These are phyloP conservation scores for Elaeis oleifera DNA, from an alignment of 202 grass and related monocot genomes.

Conservation along the genomic window DNA sequence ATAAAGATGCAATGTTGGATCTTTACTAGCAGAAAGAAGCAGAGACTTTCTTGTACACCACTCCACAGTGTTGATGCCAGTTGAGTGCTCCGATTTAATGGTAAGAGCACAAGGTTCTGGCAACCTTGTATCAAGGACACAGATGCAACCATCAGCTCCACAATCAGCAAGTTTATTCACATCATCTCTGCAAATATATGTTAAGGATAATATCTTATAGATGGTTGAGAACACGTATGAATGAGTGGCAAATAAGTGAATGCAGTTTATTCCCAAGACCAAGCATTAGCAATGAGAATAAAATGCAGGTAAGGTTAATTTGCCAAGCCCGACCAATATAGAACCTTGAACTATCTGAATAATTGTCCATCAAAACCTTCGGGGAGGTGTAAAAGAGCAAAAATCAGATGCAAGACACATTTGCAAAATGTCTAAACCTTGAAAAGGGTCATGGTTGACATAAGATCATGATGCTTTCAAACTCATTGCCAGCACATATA, in stretches of 20 bases:
- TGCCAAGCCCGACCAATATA: too few species aligned
- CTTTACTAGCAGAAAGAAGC: not conserved
- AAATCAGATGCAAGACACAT: too few species aligned
- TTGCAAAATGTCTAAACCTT: too few species aligned
- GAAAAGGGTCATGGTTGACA: too few species aligned
- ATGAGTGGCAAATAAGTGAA: not conserved
- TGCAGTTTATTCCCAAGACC: not conserved
- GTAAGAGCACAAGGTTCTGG: not conserved
- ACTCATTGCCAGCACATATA: too few species aligned
- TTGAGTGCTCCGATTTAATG: not conserved
- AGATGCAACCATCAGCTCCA: constrained; percentile 5
- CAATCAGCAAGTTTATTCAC: not conserved
- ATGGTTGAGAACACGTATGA: too few species aligned
- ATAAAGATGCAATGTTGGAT: constrained; percentile 3
- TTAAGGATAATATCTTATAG: not conserved
- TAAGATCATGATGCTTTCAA: too few species aligned
- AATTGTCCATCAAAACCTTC: too few species aligned
- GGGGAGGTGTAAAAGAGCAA: too few species aligned
- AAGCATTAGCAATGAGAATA: not conserved
- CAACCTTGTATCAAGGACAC: not conserved
- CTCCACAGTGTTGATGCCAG: constrained; percentile 3
- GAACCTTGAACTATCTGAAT: too few species aligned
- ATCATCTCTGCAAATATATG: not conserved
- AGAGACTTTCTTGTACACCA: not conserved
- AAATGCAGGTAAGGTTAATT: not conserved